phyloP scores from a whole-genome alignment of 768 basidiomycete genomes.

The Boletus tomentosulus region DNA sequence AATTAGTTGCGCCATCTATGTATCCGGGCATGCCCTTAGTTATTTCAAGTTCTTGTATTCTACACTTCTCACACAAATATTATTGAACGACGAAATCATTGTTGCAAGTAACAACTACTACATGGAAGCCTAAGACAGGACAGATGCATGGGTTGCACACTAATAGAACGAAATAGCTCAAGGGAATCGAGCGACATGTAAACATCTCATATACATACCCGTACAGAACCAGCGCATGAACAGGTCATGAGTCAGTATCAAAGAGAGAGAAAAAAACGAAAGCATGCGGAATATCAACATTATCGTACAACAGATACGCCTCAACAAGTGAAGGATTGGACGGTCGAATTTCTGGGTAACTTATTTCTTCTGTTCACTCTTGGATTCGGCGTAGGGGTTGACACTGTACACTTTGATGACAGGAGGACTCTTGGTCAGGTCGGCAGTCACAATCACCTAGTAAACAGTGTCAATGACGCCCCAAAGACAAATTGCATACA shows the following conservation, averaged over 20 bases:
- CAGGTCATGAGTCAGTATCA: conserved; percentile 28
- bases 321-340: conserved; percentile 1
- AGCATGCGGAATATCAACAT: conserved; percentile 27
- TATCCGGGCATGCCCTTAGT: not conserved
- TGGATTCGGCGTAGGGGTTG: conserved; percentile 76
- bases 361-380: conserved; percentile 35
- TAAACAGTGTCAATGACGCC: conserved; percentile 3
- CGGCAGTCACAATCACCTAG: conserved; percentile 92
- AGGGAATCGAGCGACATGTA: conserved; percentile 19
- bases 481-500: conserved; percentile 26
- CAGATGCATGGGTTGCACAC: conserved; percentile 16
- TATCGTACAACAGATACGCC: conserved; percentile 29
- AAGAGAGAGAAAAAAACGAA: conserved; percentile 28
- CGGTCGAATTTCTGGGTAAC: conserved; percentile 8
- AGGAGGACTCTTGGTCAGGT: conserved; percentile 92
- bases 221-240: conserved; percentile 28
- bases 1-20: not conserved
- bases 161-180: conserved; percentile 10
- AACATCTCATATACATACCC: conserved; percentile 27
- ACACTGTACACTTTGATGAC: conserved; percentile 97
- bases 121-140: conserved; percentile 19
- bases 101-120: conserved; percentile 20
- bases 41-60: not conserved
- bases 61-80: not conserved
- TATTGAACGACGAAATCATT: conserved; percentile 3